These are phyloP conservation scores for Bacidia gigantensis DNA, from an alignment of 495 filamentous ascomycete genomes.

Conservation along the genomic window DNA sequence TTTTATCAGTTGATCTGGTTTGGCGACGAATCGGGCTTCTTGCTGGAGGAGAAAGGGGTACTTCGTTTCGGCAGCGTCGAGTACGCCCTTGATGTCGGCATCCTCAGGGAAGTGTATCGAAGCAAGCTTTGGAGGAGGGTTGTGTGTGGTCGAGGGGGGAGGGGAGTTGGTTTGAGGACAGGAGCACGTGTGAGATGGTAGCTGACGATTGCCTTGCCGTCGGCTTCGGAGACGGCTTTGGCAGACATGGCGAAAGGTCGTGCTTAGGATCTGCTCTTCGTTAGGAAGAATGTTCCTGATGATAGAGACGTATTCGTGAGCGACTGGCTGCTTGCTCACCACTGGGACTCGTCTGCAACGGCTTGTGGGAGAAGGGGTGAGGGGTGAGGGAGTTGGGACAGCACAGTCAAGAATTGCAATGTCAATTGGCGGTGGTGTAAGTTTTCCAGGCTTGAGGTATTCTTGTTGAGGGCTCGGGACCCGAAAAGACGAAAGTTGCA, in stretches of 20 bases:
- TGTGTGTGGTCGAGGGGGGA: slow-evolving; percentile 79
- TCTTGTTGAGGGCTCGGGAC: slow-evolving; percentile 6
- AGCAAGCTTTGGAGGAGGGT: slow-evolving; percentile 78
- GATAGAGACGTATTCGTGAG: too few relatives aligned
- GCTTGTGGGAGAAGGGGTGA: background rate
- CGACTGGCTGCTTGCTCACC: background rate
- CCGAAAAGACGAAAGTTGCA: background rate
- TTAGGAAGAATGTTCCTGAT: too few relatives aligned
- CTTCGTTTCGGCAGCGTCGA: slow-evolving; percentile 86
- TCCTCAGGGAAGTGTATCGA: slow-evolving; percentile 89
- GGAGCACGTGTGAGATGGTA: slow-evolving; percentile 98
- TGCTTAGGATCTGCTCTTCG: background rate
- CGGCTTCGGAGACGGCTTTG: slow-evolving; percentile 96
- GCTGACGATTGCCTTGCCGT: slow-evolving; percentile 99
- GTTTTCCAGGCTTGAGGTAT: background rate
- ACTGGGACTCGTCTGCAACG: too few relatives aligned
- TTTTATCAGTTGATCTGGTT: slow-evolving; percentile 99
- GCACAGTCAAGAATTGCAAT: background rate
- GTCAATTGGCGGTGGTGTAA: background rate
- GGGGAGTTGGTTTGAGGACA: slow-evolving; percentile 94
- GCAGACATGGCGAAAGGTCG: slow-evolving; percentile 64
- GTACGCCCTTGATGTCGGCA: slow-evolving; percentile 64
- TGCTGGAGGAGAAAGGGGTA: slow-evolving; percentile 83
- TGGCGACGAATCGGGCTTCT: slow-evolving; percentile 89
- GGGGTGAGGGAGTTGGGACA: background rate